phyloP scores from a whole-genome alignment of 306 rosid species.

The Psophocarpus tetragonolobus region DNA sequence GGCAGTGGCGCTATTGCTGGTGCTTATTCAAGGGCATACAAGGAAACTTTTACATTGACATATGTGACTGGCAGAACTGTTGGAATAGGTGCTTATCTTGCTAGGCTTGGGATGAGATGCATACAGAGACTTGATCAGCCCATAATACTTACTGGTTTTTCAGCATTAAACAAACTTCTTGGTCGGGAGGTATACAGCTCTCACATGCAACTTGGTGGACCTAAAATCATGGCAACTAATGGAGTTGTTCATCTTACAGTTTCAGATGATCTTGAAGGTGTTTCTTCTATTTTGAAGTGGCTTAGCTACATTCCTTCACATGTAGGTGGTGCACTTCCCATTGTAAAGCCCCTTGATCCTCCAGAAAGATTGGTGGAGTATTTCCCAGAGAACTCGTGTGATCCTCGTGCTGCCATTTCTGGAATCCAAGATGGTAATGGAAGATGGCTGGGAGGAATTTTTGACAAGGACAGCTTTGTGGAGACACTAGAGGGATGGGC shows the following conservation, averaged over 20 bases:
- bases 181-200: slow-evolving; percentile 99
- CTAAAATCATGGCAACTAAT: slow-evolving; percentile 97
- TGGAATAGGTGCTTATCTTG: slow-evolving; percentile 99
- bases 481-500: slow-evolving; percentile 99
- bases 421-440: slow-evolving; percentile 69
- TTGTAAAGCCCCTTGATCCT: slow-evolving; percentile 75
- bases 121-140: slow-evolving; percentile 99
- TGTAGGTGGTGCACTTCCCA: slow-evolving; percentile 86
- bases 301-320: slow-evolving; percentile 88
- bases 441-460: slow-evolving; percentile 90
- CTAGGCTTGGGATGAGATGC: slow-evolving; percentile 99
- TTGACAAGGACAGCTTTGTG: slow-evolving; percentile 93
- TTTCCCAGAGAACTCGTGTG: slow-evolving; percentile 86
- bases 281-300: slow-evolving; percentile 95
- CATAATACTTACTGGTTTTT: slow-evolving; percentile 93
- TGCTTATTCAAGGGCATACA: slow-evolving; percentile 91
- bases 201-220: slow-evolving; percentile 99
- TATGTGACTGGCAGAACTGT: slow-evolving; percentile 97
- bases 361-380: slow-evolving; percentile 90
- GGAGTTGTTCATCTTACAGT: slow-evolving; percentile 99
- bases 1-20: slow-evolving; percentile 98
- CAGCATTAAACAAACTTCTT: slow-evolving; percentile 95
- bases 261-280: slow-evolving; percentile 91
- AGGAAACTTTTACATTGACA: slow-evolving; percentile 91
- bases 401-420: slow-evolving; percentile 91